phyloP scores from a whole-genome alignment of 257 asterid species.

The Fraxinus americana region DNA sequence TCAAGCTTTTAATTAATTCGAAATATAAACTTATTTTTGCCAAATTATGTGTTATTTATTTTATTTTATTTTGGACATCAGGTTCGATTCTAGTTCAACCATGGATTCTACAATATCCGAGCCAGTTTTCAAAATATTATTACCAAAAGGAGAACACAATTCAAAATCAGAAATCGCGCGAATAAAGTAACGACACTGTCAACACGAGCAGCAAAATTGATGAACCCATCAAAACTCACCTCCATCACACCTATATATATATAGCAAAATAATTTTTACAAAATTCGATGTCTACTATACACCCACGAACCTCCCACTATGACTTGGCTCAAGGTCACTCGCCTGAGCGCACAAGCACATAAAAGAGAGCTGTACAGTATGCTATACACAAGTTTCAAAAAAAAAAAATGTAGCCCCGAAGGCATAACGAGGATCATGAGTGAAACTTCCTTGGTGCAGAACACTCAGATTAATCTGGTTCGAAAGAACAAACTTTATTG shows the following conservation, averaged over 20 bases:
- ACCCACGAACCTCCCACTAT: background rate
- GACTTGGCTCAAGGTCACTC: background rate
- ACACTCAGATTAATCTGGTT: conserved; percentile 13
- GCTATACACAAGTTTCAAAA: conserved; percentile 26
- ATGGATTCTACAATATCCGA: background rate
- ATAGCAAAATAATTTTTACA: background rate
- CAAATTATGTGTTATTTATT: background rate
- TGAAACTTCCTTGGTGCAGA: background rate
- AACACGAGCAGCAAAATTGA: background rate
- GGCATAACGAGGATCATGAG: conserved; percentile 11
- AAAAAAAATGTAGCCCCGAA: conserved; percentile 13
- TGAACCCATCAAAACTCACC: background rate
- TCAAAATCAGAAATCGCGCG: background rate
- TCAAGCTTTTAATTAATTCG: too few relatives aligned
- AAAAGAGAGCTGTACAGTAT: conserved; percentile 42
- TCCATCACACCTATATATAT: background rate
- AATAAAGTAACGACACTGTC: background rate
- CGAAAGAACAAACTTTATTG: background rate
- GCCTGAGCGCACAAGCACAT: background rate
- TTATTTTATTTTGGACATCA: background rate
- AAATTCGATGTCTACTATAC: background rate
- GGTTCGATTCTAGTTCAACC: too few relatives aligned
- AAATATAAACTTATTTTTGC: too few relatives aligned
- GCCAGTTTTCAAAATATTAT: background rate
- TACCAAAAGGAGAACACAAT: background rate